Base-by-base conservation (phyloP, 352 stramenopile species). In the Phytophthora citrophthora region DNA sequence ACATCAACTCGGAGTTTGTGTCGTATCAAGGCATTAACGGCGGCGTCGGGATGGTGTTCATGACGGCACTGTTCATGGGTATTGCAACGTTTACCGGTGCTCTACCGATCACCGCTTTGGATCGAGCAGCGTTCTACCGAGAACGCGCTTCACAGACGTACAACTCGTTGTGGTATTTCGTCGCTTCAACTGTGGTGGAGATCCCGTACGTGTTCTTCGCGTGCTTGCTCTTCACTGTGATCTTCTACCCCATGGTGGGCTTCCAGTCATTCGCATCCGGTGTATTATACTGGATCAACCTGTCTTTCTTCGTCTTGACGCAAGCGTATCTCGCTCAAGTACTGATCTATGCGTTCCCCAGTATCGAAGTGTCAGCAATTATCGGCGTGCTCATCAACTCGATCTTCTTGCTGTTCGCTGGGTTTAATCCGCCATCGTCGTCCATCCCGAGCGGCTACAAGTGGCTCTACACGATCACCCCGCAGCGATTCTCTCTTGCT, bases 141-240 rank as follows among this genome's bases (percentile, higher is more conserved):
- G 93, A 98, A 61, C 90, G 95, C 32, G 83, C 89, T 10, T 82
- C 90, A 10, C 68, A 94, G 64, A 98, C 96, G 61, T 98, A 98
- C 72, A 84, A 88, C 34, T 64, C 85, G 27, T 63, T 83, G 11
- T 87, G 89, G 63, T 95, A 98, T 62, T 86, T 84, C 20, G 55
- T 97, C 9, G 49, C 34, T 4, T 56, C 49, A 29, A 93, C 78
- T 10, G 20, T 97, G 15, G 76, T 80, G 13, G 94, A 98, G 77
- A 79, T 86, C 38, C 79, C 79, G 41, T 88, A 69, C 31, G 91
- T 56, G 70, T 71, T 82, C 29, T 54, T 70, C 16, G 57, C 43
- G 9, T 60, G 51, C 10, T 20, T 74, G 15, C 3, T 79, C 16
- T 82, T 79, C 53, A 76, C 66, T 9, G 46, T 54, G 2, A 56